phyloP scores from a whole-genome alignment of 1,284 basidiomycete species.

The Thecaphora thlaspeos region DNA sequence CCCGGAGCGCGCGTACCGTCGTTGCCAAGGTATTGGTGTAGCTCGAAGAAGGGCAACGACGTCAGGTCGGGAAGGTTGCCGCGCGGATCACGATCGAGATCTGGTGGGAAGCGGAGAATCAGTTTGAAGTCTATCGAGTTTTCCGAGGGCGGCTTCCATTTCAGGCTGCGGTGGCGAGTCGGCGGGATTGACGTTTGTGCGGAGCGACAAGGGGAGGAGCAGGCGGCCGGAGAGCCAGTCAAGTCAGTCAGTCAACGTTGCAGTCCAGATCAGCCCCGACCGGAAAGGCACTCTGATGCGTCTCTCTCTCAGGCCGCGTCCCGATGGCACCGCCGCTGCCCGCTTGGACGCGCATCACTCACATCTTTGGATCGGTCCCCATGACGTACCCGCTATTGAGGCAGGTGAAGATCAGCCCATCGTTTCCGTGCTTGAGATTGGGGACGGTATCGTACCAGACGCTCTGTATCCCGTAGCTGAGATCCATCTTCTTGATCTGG shows the following conservation, averaged over 20 bases:
- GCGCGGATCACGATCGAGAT: slow-evolving; percentile 46
- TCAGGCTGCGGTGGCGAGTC: slow-evolving; percentile 58
- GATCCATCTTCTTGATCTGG: slow-evolving; percentile 76
- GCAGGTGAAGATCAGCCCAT: slow-evolving; percentile 95
- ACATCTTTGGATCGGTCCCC: slow-evolving; percentile 94
- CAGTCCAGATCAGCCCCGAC: no score
- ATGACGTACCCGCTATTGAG: slow-evolving; percentile 78
- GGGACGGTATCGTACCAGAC: slow-evolving; percentile 84
- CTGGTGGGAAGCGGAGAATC: slow-evolving; percentile 82
- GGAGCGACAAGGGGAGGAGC: no score
- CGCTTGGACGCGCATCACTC: slow-evolving; percentile 48
- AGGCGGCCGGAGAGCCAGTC: no score
- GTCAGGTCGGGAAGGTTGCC: slow-evolving; percentile 68
- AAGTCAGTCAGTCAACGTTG: no score
- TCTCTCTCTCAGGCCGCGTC: no score
- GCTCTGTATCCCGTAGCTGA: slow-evolving; percentile 83
- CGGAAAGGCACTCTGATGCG: no score
- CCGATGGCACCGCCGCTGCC: no score
- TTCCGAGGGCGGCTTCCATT: slow-evolving; percentile 98
- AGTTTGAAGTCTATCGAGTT: slow-evolving; percentile 98
- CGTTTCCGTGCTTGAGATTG: slow-evolving; percentile 85
- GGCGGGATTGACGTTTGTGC: no score
- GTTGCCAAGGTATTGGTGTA: slow-evolving; percentile 70
- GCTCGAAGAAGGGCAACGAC: slow-evolving; percentile 80
- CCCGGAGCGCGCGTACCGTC: slow-evolving; percentile 50